Evolutionary conservation across 345 rosid genomes (phyloP).

Genomic region (Brassica cretica): DNA sequence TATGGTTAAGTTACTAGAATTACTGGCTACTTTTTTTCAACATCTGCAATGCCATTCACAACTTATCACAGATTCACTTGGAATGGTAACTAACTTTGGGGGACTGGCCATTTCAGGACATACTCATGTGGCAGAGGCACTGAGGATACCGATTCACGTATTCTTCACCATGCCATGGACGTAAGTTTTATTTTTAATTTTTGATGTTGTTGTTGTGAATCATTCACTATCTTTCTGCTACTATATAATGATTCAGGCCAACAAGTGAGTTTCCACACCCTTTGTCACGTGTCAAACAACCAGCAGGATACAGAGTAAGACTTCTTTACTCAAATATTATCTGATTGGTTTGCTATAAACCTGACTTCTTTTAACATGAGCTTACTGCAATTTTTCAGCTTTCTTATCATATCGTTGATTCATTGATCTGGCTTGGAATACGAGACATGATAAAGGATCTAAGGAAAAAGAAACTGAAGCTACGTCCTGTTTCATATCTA

Average conservation of each 20-base stretch:
- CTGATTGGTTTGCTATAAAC: conserved; percentile 11
- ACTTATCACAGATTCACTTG: conserved; percentile 1
- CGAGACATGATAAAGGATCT: conserved; percentile 94
- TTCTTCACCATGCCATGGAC: conserved; percentile 99
- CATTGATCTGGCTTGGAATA: conserved; percentile 97
- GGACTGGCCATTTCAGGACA: conserved; percentile 63
- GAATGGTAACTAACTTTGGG: conserved; percentile 30
- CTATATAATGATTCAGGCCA: conserved; percentile 57
- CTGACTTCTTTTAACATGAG: not conserved
- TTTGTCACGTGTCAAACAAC: conserved; percentile 94
- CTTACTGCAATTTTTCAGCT: conserved; percentile 49
- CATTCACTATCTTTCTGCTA: conserved; percentile 30
- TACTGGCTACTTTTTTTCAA: not conserved
- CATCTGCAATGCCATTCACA: not conserved
- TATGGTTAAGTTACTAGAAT: conserved; percentile 57
- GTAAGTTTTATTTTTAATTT: conserved; percentile 48
- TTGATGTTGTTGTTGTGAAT: conserved; percentile 24
- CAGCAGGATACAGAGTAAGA: conserved; percentile 95
- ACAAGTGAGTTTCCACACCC: conserved; percentile 99
- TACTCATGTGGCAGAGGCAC: conserved; percentile 92
- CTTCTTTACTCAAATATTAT: conserved; percentile 13
- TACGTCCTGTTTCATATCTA: conserved; percentile 94
- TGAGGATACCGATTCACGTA: conserved; percentile 85
- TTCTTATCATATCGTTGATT: conserved; percentile 94
- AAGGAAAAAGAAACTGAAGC: conserved; percentile 83